phyloP scores from a whole-genome alignment of 345 rosid species.

The Excoecaria agallocha region DNA sequence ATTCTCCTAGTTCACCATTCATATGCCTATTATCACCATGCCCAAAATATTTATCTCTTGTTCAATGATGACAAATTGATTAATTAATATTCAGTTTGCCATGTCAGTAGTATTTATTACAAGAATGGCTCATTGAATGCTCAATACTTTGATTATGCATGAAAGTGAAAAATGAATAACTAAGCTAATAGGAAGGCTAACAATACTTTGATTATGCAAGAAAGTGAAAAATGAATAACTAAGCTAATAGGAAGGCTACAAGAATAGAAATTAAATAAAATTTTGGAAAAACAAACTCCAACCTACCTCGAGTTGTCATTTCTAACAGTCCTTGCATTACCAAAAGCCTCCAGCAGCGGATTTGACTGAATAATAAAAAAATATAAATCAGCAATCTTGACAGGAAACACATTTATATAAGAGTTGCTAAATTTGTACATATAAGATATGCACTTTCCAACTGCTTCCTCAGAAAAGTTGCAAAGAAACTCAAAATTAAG shows the following conservation, averaged over 20 bases:
- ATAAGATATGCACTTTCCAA: neutral
- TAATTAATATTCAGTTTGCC: neutral
- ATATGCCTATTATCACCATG: neutral
- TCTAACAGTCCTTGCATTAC: constrained; percentile 93
- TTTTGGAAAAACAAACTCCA: neutral
- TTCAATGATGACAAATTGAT: neutral
- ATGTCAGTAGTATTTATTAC: neutral
- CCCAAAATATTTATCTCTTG: neutral
- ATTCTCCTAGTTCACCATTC: neutral
- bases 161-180: neutral
- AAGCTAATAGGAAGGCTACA: neutral
- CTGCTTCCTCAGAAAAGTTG: neutral
- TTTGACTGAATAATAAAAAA: constrained; percentile 67
- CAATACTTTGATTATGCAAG: no score
- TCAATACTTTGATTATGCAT: neutral
- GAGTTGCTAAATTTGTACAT: neutral
- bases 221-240: no score
- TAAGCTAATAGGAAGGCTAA: neutral
- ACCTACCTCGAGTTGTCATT: constrained; percentile 95
- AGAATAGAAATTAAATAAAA: neutral
- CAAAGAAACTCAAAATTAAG: neutral
- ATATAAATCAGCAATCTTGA: constrained; percentile 19
- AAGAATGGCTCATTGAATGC: neutral
- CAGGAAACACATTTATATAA: constrained; percentile 10
- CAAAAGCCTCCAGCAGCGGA: constrained; percentile 99